phyloP scores from a whole-genome alignment of 75 land plant genomes.

The Adiantum capillusveneris region DNA sequence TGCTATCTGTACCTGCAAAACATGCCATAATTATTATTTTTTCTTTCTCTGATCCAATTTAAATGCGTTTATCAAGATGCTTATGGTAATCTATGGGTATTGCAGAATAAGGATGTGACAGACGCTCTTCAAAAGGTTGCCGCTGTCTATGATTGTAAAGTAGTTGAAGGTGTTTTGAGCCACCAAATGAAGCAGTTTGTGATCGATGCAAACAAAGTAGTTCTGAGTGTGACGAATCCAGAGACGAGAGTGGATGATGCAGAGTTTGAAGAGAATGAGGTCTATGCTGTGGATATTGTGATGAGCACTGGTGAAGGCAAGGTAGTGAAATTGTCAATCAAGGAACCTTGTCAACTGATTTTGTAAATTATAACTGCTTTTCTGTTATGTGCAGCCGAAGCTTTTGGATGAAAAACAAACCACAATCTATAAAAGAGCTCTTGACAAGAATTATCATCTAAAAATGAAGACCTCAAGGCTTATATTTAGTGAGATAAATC shows the following conservation, averaged over 20 bases:
- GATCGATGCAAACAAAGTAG: conserved; percentile 91
- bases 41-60: no score
- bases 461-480: conserved; percentile 98
- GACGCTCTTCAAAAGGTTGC: conserved; percentile 99
- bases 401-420: conserved; percentile 97
- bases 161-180: conserved; percentile 94
- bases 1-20: no score
- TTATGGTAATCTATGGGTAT: no score
- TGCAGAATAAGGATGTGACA: conserved; percentile 93
- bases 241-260: conserved; percentile 95
- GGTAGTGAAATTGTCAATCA: conserved; percentile 38
- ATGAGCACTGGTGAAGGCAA: conserved; percentile 97
- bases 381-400: conserved; percentile 62
- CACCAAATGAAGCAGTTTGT: conserved; percentile 99
- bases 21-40: no score
- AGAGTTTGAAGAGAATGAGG: conserved; percentile 98
- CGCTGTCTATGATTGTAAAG: conserved; percentile 97
- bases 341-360: neutral
- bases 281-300: conserved; percentile 91
- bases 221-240: conserved; percentile 80
- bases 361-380: no score
- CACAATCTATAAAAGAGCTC: conserved; percentile 93
- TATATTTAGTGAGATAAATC: conserved; percentile 91
- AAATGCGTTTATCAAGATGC: no score
- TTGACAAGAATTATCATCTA: conserved; percentile 89